Evolutionary conservation across 129 eudicot genomes (phyloP), one percentile per base, ranked within the genome.

Genomic region (Flaveria sonorensis): DNA sequence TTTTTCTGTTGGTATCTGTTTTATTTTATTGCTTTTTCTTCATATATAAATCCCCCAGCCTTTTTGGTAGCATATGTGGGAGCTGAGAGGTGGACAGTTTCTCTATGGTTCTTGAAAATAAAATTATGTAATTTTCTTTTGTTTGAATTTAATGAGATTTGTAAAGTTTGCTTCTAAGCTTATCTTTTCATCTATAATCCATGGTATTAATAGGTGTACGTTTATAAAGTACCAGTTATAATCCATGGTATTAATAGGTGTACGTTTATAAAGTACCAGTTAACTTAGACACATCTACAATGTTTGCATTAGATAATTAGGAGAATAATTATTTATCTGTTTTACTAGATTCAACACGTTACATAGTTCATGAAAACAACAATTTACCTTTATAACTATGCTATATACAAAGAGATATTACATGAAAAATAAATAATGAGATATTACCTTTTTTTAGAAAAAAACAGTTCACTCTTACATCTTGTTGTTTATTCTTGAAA

Each of bases 21-120:
- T 66, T 66, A 52, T 66, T 67, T 53, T 77, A 67, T 67, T 66
- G 75, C 18, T 68, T 40, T 53, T 68, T 16, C 69, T 10, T 55
- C 15, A 66, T 65, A 57, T 68, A 55, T 68, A 39, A 77, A 40
- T 40, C 56, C 69, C 53, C 69, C 75, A 77, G 81, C 75, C 68
- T 52, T 77, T 77, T 68, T 51, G 74, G 57, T 77, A 77, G 79
- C 45, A 64, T 74, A 45, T 74, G 59, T 73, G 78, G 13, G 57
- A 73, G 56, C 57, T 73, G 78, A 74, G 70, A 43, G 66, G 42
- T 66, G 18, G 67, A 51, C 40, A 19, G 23, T 32, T 76, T 10
- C 20, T 4, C 50, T 67, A 48, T 77, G 45, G 18, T 62, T 77
- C 36, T 24, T 51, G 19, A 55, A 16, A 42, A 77, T 40, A 23